phyloP scores from a whole-genome alignment of 495 filamentous ascomycete genomes.

The Aspergillus carlsbadensis region DNA sequence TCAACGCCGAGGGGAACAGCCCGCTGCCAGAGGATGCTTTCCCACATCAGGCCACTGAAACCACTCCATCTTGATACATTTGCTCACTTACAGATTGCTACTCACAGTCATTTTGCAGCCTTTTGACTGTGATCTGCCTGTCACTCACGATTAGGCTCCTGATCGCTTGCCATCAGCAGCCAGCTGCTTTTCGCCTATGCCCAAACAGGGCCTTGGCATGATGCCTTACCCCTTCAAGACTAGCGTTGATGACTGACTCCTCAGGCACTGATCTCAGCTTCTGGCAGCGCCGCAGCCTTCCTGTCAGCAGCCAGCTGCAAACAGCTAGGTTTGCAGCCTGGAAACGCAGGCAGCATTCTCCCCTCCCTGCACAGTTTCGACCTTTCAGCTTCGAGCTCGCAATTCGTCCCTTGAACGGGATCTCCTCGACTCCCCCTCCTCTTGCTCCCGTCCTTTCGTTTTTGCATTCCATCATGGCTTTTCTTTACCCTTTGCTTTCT shows the following conservation, averaged over 20 bases:
- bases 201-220: conserved; percentile 18
- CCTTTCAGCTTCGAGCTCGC: conserved; percentile 16
- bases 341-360: conserved; percentile 5
- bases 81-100: no score
- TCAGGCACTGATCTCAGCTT: conserved; percentile 17
- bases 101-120: neutral
- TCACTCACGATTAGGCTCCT: conserved; percentile 17
- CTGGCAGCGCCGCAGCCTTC: no score
- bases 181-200: conserved; percentile 18
- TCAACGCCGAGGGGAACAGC: no score
- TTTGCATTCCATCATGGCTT: conserved; percentile 10
- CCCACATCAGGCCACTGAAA: neutral
- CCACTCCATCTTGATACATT: no score
- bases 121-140: conserved; percentile 15
- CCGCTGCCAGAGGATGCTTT: neutral
- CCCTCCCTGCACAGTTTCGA: conserved; percentile 4
- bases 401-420: conserved; percentile 21
- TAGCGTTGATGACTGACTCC: conserved; percentile 7
- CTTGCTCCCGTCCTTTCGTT: neutral
- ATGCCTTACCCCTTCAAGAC: conserved; percentile 12
- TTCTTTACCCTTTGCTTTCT: neutral
- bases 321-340: neutral
- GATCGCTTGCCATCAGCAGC: neutral
- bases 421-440: conserved; percentile 8
- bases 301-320: no score